Percentiles rank a stretch among this genome's conserved stretches.
These are phyloP conservation scores for Tulasnella sp. DNA, from an alignment of 768 basidiomycete genomes.

Conservation along the genomic window DNA sequence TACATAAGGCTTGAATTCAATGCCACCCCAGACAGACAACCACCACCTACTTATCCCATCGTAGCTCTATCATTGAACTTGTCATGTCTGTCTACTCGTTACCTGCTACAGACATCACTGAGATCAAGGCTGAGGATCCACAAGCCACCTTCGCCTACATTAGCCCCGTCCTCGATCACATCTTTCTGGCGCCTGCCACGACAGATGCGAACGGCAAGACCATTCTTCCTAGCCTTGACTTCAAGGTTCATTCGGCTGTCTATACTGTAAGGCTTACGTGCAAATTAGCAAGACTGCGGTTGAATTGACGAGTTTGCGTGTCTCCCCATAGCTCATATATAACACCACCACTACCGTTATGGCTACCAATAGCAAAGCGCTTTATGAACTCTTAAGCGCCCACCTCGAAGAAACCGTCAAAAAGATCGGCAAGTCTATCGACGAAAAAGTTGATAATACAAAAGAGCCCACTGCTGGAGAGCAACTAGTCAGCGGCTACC, in stretches of 20 bases:
- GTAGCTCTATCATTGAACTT: too few relatives aligned
- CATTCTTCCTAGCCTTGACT: not conserved
- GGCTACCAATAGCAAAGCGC: not conserved
- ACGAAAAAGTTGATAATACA: too few relatives aligned
- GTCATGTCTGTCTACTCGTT: not conserved
- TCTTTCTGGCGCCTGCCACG: slow-evolving; percentile 2
- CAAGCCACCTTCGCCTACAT: not conserved
- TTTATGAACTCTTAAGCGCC: not conserved
- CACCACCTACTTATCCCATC: not conserved
- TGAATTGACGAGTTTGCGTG: too few relatives aligned
- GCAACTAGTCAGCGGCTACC: not conserved
- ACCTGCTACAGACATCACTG: not conserved
- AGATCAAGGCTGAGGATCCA: not conserved
- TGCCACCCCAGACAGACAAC: too few relatives aligned
- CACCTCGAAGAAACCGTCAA: not conserved
- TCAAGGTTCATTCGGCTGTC: not conserved
- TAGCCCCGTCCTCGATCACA: slow-evolving; percentile 1
- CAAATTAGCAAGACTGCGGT: too few relatives aligned
- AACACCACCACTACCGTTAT: not conserved
- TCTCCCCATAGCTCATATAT: not conserved
- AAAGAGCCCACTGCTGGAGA: too few relatives aligned
- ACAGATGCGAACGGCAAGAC: not conserved
- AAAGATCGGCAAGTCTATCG: not conserved
- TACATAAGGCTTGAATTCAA: too few relatives aligned
- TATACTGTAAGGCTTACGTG: not conserved